Evolutionary conservation across 331 rosid species (phyloP), one percentile per base, ranked within the genome.

Genomic region (Spiraea crenata): DNA sequence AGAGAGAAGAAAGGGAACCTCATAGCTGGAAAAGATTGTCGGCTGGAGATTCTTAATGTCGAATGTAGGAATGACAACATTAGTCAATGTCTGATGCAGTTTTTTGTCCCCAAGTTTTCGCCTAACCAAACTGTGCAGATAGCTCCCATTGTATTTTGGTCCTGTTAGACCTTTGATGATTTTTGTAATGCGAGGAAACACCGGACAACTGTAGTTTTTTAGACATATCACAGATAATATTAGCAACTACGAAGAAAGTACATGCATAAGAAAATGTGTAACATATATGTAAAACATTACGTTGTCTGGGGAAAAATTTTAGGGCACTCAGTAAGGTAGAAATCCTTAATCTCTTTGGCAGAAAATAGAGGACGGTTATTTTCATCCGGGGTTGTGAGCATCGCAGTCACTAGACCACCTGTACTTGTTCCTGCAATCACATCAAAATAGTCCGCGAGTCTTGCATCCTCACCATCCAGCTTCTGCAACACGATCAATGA

Each of bases 371-470:
- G 91, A 41, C 88, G 86, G 45, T 81, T 83, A 3, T 83, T 80
- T 12, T 86, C 78, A 39, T 86, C 72, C 15, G 88, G 91, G 4
- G 88, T 64, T 10, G 86, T 62, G 15, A 86, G 79, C 91, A 86
- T 86, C 41, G 88, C 79, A 25, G 91, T 83, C 57, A 86, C 67
- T 42, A 86, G 78, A 9, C 91, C 90, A 1, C 90, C 90, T 0
- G 90, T 85, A 75, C 90, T 85, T 58, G 90, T 85, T 54, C 90
- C 90, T 8, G 85, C 50, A 57, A 85, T 73, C 49, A 85, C 85
- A 51, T 85, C 90, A 73, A 85, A 85, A 59, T 85, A 85, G 63
- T 85, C 86, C 1, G 82, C 90, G 4, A 83, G 40, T 65, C 91
- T 83, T 60, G 75, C 91, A 19, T 86, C 82, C 54, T 83, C 79